phyloP scores from a whole-genome alignment of 345 rosid species.

The Heritiera littoralis region DNA sequence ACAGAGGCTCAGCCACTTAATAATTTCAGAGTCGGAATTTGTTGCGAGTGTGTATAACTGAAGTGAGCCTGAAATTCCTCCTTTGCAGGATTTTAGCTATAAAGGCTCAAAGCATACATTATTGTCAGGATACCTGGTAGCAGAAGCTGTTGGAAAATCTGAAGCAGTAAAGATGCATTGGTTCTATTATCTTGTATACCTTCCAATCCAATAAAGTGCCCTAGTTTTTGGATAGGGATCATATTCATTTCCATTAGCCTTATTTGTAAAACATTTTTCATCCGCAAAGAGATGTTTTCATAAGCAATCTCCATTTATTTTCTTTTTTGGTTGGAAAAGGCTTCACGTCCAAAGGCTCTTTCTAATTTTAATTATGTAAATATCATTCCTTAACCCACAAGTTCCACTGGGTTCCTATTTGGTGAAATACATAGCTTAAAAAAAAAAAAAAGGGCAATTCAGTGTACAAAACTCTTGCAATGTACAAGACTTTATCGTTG shows the following conservation, averaged over 20 bases:
- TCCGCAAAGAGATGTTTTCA: background rate
- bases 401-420: no score
- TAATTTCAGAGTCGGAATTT: background rate
- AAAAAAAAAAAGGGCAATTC: no score
- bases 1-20: background rate
- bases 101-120: background rate
- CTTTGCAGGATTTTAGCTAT: slow-evolving; percentile 6
- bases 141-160: slow-evolving; percentile 13
- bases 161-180: slow-evolving; percentile 3
- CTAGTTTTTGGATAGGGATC: background rate
- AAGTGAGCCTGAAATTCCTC: background rate
- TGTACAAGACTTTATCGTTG: no score
- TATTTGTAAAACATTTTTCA: background rate
- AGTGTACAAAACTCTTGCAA: no score
- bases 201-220: background rate
- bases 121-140: background rate
- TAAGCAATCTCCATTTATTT: background rate
- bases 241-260: background rate
- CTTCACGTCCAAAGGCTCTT: background rate
- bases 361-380: no score
- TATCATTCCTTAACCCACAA: no score
- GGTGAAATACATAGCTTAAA: no score
- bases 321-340: background rate
- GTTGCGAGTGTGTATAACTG: background rate
- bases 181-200: background rate